phyloP scores from a whole-genome alignment of 1,284 basidiomycete species.

The Malassezia caprae region DNA sequence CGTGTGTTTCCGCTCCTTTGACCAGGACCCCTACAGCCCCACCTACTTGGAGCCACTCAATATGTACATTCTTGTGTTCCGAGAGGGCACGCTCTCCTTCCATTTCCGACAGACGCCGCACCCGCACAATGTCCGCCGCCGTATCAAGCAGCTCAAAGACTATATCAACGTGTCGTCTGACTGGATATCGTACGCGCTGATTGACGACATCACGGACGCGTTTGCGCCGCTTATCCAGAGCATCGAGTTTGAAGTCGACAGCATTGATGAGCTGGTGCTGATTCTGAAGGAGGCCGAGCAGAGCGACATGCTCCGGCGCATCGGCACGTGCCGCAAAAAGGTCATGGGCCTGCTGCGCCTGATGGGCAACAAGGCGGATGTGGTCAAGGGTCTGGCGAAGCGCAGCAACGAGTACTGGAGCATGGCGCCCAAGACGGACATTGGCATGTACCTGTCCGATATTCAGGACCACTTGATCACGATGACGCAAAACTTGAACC shows the following conservation, averaged over 20 bases:
- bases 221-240: conserved; percentile 96
- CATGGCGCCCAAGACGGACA: conserved; percentile 93
- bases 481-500: conserved; percentile 79
- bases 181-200: conserved; percentile 99
- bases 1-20: conserved; percentile 97
- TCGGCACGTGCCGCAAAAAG: conserved; percentile 96
- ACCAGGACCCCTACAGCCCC: conserved; percentile 94
- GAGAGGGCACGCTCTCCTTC: conserved; percentile 94
- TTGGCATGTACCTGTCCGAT: conserved; percentile 88
- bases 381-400: conserved; percentile 96
- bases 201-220: conserved; percentile 98
- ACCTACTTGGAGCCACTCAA: conserved; percentile 96
- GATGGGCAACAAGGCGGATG: conserved; percentile 99
- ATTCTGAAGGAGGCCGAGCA: conserved; percentile 81
- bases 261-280: conserved; percentile 91
- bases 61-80: conserved; percentile 99
- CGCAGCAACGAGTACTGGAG: conserved; percentile 97
- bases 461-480: conserved; percentile 89
- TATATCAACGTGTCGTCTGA: conserved; percentile 98
- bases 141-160: conserved; percentile 98
- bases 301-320: conserved; percentile 65
- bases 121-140: conserved; percentile 89
- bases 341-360: conserved; percentile 89
- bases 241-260: conserved; percentile 99
- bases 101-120: conserved; percentile 95